Evolutionary conservation across 176 grass and related monocot genomes (phyloP).

Genomic region (Typha latifolia): DNA sequence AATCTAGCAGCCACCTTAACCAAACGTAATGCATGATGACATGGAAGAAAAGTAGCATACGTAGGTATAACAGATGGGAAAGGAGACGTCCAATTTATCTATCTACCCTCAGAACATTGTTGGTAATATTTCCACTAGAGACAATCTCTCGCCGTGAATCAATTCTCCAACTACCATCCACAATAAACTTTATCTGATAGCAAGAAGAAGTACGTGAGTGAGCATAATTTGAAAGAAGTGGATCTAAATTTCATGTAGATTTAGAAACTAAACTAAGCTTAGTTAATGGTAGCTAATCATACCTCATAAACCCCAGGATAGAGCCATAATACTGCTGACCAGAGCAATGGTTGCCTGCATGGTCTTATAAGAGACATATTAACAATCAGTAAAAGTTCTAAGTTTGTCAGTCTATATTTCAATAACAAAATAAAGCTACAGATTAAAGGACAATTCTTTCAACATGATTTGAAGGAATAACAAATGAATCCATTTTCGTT

Average conservation of each 20-base stretch:
- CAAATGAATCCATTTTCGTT: no score
- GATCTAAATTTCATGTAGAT: not conserved
- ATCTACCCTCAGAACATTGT: slow-evolving; percentile 39
- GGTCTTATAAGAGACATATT: not conserved
- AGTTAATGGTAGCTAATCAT: not conserved
- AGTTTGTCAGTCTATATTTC: not conserved
- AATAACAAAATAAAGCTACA: not conserved
- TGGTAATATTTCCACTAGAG: slow-evolving; percentile 24
- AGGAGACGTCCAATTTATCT: not conserved
- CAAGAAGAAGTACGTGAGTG: not conserved
- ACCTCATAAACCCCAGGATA: slow-evolving; percentile 52
- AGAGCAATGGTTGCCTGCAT: slow-evolving; percentile 25
- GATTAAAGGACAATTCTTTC: not conserved
- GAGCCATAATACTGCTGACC: slow-evolving; percentile 34
- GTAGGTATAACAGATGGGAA: not conserved
- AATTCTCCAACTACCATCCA: slow-evolving; percentile 35
- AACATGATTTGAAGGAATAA: no score
- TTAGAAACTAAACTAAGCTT: not conserved
- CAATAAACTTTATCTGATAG: slow-evolving; percentile 46
- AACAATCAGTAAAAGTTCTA: not conserved
- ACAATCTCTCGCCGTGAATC: slow-evolving; percentile 23
- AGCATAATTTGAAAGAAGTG: not conserved
- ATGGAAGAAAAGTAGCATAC: not conserved
- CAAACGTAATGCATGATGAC: not conserved
- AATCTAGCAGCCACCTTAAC: not conserved